Conservation (phyloP, 176 grass and related monocot genomes). For the Bolboschoenus planiculmis region DNA sequence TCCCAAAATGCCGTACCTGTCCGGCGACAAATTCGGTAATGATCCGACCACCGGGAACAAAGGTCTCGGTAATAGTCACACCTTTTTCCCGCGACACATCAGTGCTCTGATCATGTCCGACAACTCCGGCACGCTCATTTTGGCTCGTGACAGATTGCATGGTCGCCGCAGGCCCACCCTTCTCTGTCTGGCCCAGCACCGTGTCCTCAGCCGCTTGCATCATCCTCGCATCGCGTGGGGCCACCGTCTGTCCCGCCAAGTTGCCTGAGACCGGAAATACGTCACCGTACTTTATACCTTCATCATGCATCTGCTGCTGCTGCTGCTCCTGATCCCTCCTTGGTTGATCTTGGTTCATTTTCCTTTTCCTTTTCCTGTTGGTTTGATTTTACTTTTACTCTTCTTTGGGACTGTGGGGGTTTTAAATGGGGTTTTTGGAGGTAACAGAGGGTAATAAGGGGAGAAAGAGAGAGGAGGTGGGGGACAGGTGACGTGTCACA, state of each 20-base stretch:
- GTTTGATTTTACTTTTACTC: no score
- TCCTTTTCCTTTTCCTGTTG: not conserved
- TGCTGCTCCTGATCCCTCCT: conserved; percentile 9
- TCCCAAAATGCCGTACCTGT: conserved; percentile 8
- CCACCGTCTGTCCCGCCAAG: conserved; percentile 22
- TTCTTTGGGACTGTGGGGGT: not conserved
- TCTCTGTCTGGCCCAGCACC: conserved; percentile 31
- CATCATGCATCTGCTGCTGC: not conserved
- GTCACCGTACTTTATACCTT: conserved; percentile 44
- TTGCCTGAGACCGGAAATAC: conserved; percentile 45
- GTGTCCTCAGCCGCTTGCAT: conserved; percentile 54
- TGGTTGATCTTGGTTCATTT: conserved; percentile 57
- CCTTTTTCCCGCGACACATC: conserved; percentile 16
- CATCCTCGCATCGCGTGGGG: conserved; percentile 41
- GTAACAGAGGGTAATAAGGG: no score
- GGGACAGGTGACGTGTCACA: not conserved
- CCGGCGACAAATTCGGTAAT: conserved; percentile 52
- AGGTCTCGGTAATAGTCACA: conserved; percentile 39
- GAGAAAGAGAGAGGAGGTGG: no score
- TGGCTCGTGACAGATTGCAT: conserved; percentile 38
- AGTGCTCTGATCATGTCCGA: conserved; percentile 20
- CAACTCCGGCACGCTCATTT: conserved; percentile 33
- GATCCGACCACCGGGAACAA: conserved; percentile 30
- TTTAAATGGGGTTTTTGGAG: not conserved
- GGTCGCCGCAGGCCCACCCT: conserved; percentile 25